Conservation (phyloP, 73 alveolate genomes). For the Paramecium sexaurelia region DNA sequence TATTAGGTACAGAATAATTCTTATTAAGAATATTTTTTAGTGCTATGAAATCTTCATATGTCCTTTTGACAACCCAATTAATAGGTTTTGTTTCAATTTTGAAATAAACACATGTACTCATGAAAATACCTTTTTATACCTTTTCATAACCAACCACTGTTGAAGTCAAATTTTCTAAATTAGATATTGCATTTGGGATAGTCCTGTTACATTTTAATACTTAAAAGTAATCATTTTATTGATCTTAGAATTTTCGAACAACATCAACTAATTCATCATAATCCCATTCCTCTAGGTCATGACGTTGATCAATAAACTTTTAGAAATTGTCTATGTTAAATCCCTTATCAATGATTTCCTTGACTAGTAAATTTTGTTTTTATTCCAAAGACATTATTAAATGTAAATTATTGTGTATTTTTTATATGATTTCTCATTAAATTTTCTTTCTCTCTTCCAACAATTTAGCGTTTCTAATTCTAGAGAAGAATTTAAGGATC, state of each 20-base stretch:
- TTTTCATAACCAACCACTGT: neutral
- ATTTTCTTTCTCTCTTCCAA: slow-evolving; percentile 67
- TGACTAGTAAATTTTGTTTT: neutral
- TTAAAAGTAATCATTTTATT: neutral
- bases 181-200: neutral
- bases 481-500: slow-evolving; percentile 85
- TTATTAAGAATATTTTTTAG: neutral
- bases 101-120: neutral
- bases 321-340: neutral
- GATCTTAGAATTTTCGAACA: neutral
- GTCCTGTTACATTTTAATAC: neutral
- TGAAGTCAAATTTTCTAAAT: neutral
- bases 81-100: slow-evolving; percentile 28
- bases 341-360: neutral
- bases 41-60: neutral
- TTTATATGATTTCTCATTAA: neutral
- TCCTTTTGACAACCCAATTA: neutral
- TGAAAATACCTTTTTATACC: neutral
- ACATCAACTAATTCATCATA: neutral
- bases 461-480: slow-evolving; percentile 72
- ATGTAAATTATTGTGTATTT: neutral
- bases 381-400: neutral
- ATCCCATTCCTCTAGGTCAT: neutral
- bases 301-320: neutral
- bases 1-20: neutral